Evolutionary conservation across 306 rosid species (phyloP), one percentile per base, ranked within the genome.

Genomic region (Pterocarpus macrocarpus): DNA sequence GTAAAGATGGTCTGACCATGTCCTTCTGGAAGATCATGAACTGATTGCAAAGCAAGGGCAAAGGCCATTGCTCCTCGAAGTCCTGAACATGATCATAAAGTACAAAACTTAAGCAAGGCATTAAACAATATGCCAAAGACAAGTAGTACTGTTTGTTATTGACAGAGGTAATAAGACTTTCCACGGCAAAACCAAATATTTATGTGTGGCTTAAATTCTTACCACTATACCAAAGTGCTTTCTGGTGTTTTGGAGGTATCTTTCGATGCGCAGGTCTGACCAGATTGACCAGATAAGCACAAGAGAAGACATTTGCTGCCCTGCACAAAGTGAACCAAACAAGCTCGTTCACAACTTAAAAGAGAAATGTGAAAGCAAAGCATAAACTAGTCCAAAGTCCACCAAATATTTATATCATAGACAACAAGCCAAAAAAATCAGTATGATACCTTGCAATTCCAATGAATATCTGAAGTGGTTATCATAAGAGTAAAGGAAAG

Each of bases 51-150:
- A 76, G 99, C 98, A 63, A 95, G 94, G 47, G 99, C 99, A 90
- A 95, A 95, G 28, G 99, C 99, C 99, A 95, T 95, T 70, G 99
- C 99, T 73, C 99, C 99, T 81, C 99, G 92, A 79, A 95, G 99
- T 75, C 99, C 99, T 95, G 73, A 35, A 74, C 75, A 79, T 59
- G 50, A 69, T 77, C 83, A 78, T n/a, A 80, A 63, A 39, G 73
- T 22, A 33, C 17, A 69, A 80, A 76, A 22, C 69, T 53, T 62
- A 77, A 62, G 62, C 35, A 67, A 64, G 53, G 12, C 35, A 67
- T 43, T 65, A 67, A 76, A 80, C 64, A 77, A 80, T 69, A 44
- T 2, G 28, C 57, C 72, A 68, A 44, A 30, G 77, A 16, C 52
- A 77, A 32, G 57, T 64, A 44, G 66, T 9, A 65, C 50, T 7